Evolutionary conservation across 2,329 filamentous ascomycete genomes (phyloP).

Genomic region (Scedosporium apiospermum): DNA sequence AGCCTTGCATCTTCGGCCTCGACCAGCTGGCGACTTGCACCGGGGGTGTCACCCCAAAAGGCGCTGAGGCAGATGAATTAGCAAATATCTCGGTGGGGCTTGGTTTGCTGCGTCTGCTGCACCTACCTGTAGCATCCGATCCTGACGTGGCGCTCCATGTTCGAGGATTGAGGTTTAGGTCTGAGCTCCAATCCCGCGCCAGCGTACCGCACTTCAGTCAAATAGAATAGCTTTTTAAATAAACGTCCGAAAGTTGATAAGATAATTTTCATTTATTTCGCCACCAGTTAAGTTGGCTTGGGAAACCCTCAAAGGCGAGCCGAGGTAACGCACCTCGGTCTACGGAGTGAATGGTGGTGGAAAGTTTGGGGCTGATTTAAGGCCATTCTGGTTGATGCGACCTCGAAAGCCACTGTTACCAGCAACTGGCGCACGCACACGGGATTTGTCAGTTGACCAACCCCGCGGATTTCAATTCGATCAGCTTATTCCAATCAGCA

Average conservation of each 20-base stretch:
- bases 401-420: not conserved
- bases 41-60: constrained; percentile 6
- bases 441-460: not conserved
- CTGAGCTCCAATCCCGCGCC: not conserved
- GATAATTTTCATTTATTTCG: not conserved
- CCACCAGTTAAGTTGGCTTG: not conserved
- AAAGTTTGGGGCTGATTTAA: not conserved
- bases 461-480: not conserved
- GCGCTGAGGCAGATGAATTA: not conserved
- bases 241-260: not conserved
- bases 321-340: not conserved
- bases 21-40: constrained; percentile 4
- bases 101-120: not conserved
- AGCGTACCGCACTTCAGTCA: not conserved
- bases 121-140: constrained; percentile 7
- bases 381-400: not conserved
- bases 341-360: not conserved
- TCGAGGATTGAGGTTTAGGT: not conserved
- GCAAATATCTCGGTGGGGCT: not conserved
- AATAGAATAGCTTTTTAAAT: not conserved
- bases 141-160: not conserved
- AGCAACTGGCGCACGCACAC: not conserved
- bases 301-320: not conserved
- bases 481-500: too few species aligned
- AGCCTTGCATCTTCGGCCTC: constrained; percentile 5